Percentiles rank a stretch among this genome's conserved stretches.
Conservation (phyloP, 148 eudicot species). For the Cornus florida region DNA sequence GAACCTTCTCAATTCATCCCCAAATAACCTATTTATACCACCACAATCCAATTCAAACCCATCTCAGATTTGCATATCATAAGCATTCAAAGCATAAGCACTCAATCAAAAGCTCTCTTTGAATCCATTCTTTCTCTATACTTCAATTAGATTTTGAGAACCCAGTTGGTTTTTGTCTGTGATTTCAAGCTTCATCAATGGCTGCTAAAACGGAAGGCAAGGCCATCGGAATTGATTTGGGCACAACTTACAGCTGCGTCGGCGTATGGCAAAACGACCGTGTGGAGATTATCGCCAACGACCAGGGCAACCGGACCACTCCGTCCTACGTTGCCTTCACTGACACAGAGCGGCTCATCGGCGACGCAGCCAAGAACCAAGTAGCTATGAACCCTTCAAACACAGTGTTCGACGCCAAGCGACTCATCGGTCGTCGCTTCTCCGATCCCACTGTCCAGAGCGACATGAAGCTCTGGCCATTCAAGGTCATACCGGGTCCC, state of each 20-base stretch:
- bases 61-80: not conserved
- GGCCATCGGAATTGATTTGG: constrained; percentile 19
- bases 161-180: no score
- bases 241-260: constrained; percentile 18
- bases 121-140: no score
- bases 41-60: not conserved
- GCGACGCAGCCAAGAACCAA: constrained; percentile 14
- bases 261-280: constrained; percentile 23
- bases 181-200: not conserved
- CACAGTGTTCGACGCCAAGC: constrained; percentile 19
- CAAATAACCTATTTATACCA: not conserved
- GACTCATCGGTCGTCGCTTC: constrained; percentile 6
- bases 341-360: not conserved
- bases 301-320: constrained; percentile 22
- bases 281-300: constrained; percentile 19
- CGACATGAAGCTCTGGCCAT: constrained; percentile 20
- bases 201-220: constrained; percentile 1
- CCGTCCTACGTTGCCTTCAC: constrained; percentile 18
- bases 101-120: not conserved
- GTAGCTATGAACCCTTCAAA: constrained; percentile 20
- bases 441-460: constrained; percentile 17
- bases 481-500: constrained; percentile 10
- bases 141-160: no score
- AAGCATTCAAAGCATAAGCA: not conserved
- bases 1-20: not conserved